A percentile compares a stretch with the other conserved stretches of the same genome.
Conservation (phyloP, 2,329 filamentous ascomycete species). For the Talaromyces islandicus region DNA sequence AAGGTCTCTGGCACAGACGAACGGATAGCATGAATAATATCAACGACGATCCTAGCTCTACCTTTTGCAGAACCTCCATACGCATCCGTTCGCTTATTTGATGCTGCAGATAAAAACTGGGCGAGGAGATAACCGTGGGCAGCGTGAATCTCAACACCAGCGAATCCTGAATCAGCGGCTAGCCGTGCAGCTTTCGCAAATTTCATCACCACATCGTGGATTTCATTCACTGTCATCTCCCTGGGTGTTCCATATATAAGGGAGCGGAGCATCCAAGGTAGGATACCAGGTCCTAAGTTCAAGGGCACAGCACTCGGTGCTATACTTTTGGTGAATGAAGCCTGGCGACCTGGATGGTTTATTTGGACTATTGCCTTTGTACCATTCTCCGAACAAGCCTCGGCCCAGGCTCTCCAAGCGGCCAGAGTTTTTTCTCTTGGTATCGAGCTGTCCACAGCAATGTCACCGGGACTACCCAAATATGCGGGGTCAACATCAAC, state of each 20-base stretch:
- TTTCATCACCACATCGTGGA: conserved; percentile 46
- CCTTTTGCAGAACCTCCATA: conserved; percentile 44
- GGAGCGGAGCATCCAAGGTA: conserved; percentile 26
- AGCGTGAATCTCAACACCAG: conserved; percentile 49
- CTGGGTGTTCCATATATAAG: conserved; percentile 45
- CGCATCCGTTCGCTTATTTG: conserved; percentile 44
- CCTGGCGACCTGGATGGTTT: conserved; percentile 42
- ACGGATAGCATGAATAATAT: conserved; percentile 39
- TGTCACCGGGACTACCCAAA: background rate
- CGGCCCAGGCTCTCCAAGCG: conserved; percentile 24
- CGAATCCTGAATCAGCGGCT: conserved; percentile 45
- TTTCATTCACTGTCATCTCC: conserved; percentile 51
- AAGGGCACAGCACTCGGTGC: conserved; percentile 38
- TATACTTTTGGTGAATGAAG: conserved; percentile 24
- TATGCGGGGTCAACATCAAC: background rate
- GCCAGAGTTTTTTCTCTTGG: conserved; percentile 36
- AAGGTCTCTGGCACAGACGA: conserved; percentile 37
- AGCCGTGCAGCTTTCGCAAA: conserved; percentile 51
- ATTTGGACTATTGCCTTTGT: conserved; percentile 40
- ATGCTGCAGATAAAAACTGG: conserved; percentile 33
- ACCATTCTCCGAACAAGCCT: conserved; percentile 29
- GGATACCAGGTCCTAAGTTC: conserved; percentile 27
- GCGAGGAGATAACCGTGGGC: conserved; percentile 45
- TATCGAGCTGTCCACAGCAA: background rate
- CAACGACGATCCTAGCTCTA: conserved; percentile 40